phyloP scores from a whole-genome alignment of 257 asterid genomes.

The Ocimum tenuiflorum region DNA sequence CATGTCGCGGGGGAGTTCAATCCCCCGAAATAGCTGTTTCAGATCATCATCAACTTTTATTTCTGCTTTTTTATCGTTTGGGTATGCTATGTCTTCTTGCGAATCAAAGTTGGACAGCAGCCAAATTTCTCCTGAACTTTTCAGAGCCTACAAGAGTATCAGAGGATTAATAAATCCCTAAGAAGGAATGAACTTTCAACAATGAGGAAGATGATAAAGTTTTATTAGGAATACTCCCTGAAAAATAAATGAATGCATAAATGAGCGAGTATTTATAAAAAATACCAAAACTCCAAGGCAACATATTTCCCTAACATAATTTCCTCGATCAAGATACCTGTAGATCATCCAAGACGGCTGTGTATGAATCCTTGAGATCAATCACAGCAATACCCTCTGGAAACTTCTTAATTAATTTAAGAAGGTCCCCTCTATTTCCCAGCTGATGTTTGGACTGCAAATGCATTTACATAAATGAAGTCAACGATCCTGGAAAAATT shows the following conservation, averaged over 20 bases:
- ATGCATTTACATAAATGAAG: not conserved
- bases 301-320: too few species aligned
- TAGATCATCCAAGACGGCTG: conserved; percentile 72
- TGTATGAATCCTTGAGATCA: conserved; percentile 79
- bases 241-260: too few species aligned
- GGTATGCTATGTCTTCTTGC: conserved; percentile 74
- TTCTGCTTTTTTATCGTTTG: conserved; percentile 49
- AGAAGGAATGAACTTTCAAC: too few species aligned
- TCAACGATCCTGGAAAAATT: not conserved
- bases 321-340: conserved; percentile 34
- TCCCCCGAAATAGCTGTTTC: conserved; percentile 52
- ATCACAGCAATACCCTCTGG: conserved; percentile 69
- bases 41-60: conserved; percentile 67
- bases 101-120: conserved; percentile 63
- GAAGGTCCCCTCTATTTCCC: conserved; percentile 53
- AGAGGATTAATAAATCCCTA: too few species aligned
- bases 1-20: conserved; percentile 79
- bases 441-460: conserved; percentile 67
- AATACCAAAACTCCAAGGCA: too few species aligned
- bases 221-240: too few species aligned
- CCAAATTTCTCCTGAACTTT: conserved; percentile 61
- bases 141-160: conserved; percentile 36
- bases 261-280: too few species aligned
- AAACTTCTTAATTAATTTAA: conserved; percentile 42
- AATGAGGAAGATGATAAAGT: too few species aligned